Evolutionary conservation across 2,329 filamentous ascomycete species (phyloP).

Genomic region (Fusarium scirpi): DNA sequence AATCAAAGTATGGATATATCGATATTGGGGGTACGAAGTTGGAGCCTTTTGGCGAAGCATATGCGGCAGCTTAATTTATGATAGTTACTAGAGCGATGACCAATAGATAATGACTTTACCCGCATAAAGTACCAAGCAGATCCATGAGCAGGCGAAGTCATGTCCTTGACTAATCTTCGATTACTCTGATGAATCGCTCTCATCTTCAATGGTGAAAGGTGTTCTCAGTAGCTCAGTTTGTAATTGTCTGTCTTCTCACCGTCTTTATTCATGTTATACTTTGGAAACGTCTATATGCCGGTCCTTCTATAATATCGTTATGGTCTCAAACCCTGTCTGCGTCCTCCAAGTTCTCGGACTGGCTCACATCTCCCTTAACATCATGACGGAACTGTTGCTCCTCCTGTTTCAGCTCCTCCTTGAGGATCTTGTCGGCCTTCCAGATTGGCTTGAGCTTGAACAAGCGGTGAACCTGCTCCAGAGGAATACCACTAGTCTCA

Average conservation of each 20-base stretch:
- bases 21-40: conserved; percentile 50
- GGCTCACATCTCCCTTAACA: conserved; percentile 31
- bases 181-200: background rate
- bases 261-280: background rate
- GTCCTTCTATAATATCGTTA: background rate
- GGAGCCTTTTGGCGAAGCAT: conserved; percentile 50
- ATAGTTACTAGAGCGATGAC: background rate
- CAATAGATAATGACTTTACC: background rate
- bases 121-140: background rate
- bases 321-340: background rate
- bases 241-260: background rate
- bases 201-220: background rate
- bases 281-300: background rate
- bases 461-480: conserved; percentile 63
- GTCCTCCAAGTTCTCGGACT: conserved; percentile 15
- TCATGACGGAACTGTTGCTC: conserved; percentile 41
- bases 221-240: background rate
- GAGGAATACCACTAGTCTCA: conserved; percentile 64
- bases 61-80: conserved; percentile 15
- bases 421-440: conserved; percentile 40
- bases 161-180: too few relatives aligned
- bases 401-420: conserved; percentile 34
- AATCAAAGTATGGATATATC: conserved; percentile 49
- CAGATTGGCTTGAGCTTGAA: conserved; percentile 55
- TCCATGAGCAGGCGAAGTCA: too few relatives aligned